Evolutionary conservation across 176 grass and related monocot species (phyloP).

Genomic region (Secale cereale): DNA sequence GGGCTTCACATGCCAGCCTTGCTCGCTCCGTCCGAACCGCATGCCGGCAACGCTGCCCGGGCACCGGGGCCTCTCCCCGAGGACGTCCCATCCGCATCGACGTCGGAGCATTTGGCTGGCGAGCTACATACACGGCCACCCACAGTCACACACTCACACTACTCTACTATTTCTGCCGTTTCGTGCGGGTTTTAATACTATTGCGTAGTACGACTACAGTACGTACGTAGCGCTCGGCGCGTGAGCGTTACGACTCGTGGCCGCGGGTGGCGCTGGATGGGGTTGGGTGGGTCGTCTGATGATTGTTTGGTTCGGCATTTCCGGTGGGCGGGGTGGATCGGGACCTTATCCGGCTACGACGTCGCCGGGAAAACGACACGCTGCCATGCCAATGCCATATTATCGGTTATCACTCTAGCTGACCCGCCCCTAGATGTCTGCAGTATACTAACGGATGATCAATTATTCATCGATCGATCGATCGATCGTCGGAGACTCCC

Average conservation of each 20-base stretch:
- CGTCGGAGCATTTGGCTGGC: not conserved
- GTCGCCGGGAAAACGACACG: constrained; percentile 28
- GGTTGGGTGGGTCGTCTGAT: not conserved
- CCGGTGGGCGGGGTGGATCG: too few relatives aligned
- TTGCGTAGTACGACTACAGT: not conserved
- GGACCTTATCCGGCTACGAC: constrained; percentile 23
- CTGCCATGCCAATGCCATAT: constrained; percentile 8
- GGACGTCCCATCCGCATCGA: constrained; percentile 2
- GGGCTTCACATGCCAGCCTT: not conserved
- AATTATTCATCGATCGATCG: constrained; percentile 21
- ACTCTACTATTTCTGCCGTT: not conserved
- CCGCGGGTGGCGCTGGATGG: not conserved
- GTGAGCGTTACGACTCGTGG: constrained; percentile 10
- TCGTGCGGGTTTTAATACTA: constrained; percentile 5
- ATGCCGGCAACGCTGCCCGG: not conserved
- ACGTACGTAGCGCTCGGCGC: not conserved
- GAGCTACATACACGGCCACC: not conserved
- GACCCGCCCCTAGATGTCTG: not conserved
- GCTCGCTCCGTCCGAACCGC: not conserved
- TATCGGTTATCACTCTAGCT: not conserved
- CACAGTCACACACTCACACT: too few relatives aligned
- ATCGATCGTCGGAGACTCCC: constrained; percentile 17
- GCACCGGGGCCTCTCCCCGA: not conserved
- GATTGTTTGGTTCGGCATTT: not conserved
- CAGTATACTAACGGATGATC: not conserved